Base-by-base conservation (phyloP, 352 stramenopile species). In the Pythium dissotocum region DNA sequence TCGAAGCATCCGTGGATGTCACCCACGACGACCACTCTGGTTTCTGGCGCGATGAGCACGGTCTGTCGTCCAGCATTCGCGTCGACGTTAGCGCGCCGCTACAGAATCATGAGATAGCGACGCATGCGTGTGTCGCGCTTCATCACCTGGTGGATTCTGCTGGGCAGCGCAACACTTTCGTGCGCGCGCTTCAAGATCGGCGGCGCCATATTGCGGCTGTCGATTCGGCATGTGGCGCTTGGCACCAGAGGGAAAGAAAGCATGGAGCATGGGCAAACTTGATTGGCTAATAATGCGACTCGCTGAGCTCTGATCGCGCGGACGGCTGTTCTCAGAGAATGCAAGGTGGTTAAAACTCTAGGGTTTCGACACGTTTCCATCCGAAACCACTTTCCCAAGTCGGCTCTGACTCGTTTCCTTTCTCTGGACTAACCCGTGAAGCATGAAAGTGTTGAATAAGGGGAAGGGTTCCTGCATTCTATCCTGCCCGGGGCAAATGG, bases 1-100 rank as follows among this genome's bases (percentile, higher is more conserved):
- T 91, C 78, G 28, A 89, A 86, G 72, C 94, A 98, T 33, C 89
- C 94, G 70, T 98, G 94, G 21, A 98, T 89, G 70, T 98, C 94
- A 16, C 94, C 92, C 53, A 98, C 81, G 35, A 98, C 58, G 32
- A 98, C 67, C 51, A 97, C 73, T 38, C 86, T 71, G 13, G 61
- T 64, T 18, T 42, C 46, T 6, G 14, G 12, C 5, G 68, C 53
- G 28, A 76, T 44, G 3, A 60, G 18, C 5, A 63, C 61, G n/a
- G 36, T 58, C 61, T 73, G 54, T 7, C n/a, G 30, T 8, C 16
- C 24, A 14, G 12, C 21, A 36, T 59, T 42, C 38, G 30, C 21
- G 46, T 53, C 6, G 28, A 30, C 28, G 28, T 30, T 30, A 53
- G 46, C 46, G 9, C 46, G 55, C 52, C 36, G 59, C 58, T 72